These are phyloP conservation scores for Eucalyptus erythrocorys DNA, from an alignment of 345 rosid genomes.

Conservation along the genomic window DNA sequence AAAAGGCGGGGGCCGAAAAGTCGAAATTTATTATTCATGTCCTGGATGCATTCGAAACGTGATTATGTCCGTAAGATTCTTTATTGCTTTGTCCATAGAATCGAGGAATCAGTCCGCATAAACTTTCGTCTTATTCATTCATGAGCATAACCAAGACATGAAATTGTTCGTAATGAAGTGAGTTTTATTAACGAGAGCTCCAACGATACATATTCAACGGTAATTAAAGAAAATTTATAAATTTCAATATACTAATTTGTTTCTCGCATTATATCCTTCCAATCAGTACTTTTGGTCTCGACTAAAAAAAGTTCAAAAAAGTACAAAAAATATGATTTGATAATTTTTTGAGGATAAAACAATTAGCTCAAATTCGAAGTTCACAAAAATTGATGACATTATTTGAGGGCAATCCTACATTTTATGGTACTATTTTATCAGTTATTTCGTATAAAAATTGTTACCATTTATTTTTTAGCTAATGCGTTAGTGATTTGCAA, in stretches of 20 bases:
- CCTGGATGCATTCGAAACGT: background rate
- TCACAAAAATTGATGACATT: background rate
- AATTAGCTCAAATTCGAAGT: background rate
- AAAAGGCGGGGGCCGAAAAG: background rate
- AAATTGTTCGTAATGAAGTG: background rate
- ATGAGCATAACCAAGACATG: background rate
- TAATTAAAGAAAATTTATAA: background rate
- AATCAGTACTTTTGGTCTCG: background rate
- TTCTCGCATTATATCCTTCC: no score
- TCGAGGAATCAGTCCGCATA: background rate
- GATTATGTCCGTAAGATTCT: background rate
- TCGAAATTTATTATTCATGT: background rate
- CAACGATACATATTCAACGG: background rate
- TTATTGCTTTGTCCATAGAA: no score
- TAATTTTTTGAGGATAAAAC: no score
- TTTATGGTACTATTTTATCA: background rate
- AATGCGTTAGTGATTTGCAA: fast-evolving
- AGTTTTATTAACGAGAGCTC: background rate
- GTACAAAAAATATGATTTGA: background rate
- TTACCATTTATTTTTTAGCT: background rate
- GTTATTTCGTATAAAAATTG: no score
- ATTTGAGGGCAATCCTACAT: background rate
- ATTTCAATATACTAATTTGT: background rate
- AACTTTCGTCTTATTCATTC: background rate
- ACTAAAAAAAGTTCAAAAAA: no score